Evolutionary conservation across 108 stramenopile species (phyloP), one percentile per base, ranked within the genome.

Genomic region (Epithemia pelagica): DNA sequence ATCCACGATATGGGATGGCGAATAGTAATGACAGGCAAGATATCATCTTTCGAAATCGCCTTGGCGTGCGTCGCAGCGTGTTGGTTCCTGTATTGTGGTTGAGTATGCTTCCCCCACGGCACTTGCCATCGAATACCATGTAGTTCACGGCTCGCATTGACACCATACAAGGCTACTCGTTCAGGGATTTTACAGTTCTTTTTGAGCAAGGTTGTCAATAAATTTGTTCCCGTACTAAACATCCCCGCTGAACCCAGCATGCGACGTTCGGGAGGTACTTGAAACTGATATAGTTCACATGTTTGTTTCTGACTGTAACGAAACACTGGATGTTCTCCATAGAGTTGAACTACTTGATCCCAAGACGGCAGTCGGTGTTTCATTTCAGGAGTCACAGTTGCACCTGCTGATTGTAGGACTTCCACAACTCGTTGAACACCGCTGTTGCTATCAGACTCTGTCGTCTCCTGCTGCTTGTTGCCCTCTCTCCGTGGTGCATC

Each of bases 181-280:
- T 83, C 90, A 0, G 87, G 90, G 53, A 92, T 89, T 51, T 82
- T 76, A 57, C 90, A 92, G 67, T 87, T 89, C 52, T 75, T 74
- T 62, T 89, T 84, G 58, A 92, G 52, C n/a, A 84, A 31, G 31
- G 74, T 68, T 8, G 86, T 83, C 32, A 92, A 76, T 1, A 92
- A 73, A 76, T 92, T 92, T 0, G 91, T 92, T 26, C 88, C 91
- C 54, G 78, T 86, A 59, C 85, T 86, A 71, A 92, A 92, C 80
- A 89, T 84, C 2, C 91, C 91, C 8, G 85, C 76, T 0, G 70
- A 32, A 29, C 86, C 91, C 52, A 92, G 46, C 80, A 87, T 84
- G 28, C 86, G 70, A 29, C 58, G 26, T 69, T 58, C 64, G 82
- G 87, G 20, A 59, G 59, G 15, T 21, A 85, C 83, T 23, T 65